These are phyloP conservation scores for Suhomyces coccinellae DNA, from an alignment of 1,139 yeast genomes.

Conservation along the genomic window DNA sequence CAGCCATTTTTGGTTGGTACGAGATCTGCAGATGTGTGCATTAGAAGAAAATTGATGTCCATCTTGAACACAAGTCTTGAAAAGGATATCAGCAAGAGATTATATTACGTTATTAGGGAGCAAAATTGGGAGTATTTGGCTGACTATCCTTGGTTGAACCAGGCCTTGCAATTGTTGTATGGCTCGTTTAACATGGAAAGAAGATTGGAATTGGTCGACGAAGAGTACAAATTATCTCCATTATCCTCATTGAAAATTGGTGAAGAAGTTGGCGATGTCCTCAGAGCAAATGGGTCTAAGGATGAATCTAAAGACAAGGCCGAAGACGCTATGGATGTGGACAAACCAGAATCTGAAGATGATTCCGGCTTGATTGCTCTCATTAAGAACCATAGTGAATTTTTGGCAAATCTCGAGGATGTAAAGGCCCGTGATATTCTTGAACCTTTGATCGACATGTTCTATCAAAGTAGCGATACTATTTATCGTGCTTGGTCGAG, in stretches of 20 bases:
- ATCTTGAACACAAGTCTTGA: constrained; percentile 82
- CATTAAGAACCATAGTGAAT: constrained; percentile 50
- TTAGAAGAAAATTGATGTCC: constrained; percentile 76
- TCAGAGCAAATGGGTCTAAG: not conserved
- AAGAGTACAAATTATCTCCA: constrained; percentile 39
- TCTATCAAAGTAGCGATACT: constrained; percentile 77
- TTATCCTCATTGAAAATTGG: constrained; percentile 2
- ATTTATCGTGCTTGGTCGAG: constrained; percentile 85
- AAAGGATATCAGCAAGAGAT: constrained; percentile 71
- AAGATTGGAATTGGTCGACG: constrained; percentile 43
- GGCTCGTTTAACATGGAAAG: constrained; percentile 67
- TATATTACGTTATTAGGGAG: constrained; percentile 82
- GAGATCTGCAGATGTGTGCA: constrained; percentile 70
- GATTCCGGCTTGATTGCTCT: constrained; percentile 31
- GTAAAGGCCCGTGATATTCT: constrained; percentile 61
- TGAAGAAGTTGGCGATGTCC: not conserved
- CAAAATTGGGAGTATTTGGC: constrained; percentile 97
- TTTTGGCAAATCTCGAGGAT: constrained; percentile 45
- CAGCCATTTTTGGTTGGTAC: constrained; percentile 97
- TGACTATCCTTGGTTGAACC: constrained; percentile 93
- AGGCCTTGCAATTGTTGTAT: constrained; percentile 82
- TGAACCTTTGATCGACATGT: constrained; percentile 74
- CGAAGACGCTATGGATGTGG: constrained; percentile 28
- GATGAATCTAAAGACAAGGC: constrained; percentile 7
- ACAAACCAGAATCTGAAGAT: constrained; percentile 4